These are phyloP conservation scores for Lolium multiflorum DNA, from an alignment of 176 grass and related monocot species.

Conservation along the genomic window DNA sequence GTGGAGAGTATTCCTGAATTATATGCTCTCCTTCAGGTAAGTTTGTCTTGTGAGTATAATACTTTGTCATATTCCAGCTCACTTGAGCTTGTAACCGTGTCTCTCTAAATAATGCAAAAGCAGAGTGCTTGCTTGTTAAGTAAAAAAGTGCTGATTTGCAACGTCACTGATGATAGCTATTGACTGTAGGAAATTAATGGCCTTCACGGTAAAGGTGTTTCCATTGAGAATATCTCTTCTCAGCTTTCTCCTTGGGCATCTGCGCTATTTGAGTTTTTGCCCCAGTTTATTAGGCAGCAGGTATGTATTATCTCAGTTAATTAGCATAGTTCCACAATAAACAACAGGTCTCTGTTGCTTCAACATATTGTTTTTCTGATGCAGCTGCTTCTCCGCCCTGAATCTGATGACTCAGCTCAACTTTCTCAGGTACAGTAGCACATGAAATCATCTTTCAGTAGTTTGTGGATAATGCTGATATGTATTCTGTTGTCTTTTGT, in stretches of 20 bases:
- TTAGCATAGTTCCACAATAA: neutral
- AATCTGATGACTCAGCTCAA: slow-evolving; percentile 98
- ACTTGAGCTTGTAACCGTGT: neutral
- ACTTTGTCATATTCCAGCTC: neutral
- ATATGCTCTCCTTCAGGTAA: slow-evolving; percentile 94
- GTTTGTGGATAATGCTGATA: neutral
- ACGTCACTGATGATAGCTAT: slow-evolving; percentile 36
- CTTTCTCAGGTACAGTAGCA: slow-evolving; percentile 84
- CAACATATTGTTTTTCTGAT: slow-evolving; percentile 44
- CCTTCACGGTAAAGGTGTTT: slow-evolving; percentile 85
- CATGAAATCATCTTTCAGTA: slow-evolving; percentile 18
- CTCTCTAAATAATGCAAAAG: neutral
- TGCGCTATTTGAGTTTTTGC: slow-evolving; percentile 98
- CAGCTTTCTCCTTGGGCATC: slow-evolving; percentile 99
- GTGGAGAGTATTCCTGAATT: slow-evolving; percentile 98
- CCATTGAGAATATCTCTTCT: slow-evolving; percentile 85
- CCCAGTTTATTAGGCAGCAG: slow-evolving; percentile 95
- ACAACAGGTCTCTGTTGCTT: slow-evolving; percentile 20
- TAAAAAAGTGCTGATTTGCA: slow-evolving; percentile 8
- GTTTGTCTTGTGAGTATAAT: neutral
- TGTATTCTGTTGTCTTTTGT: slow-evolving; percentile 26
- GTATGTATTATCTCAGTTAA: slow-evolving; percentile 45
- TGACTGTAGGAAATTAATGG: slow-evolving; percentile 89
- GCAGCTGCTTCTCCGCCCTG: slow-evolving; percentile 90
- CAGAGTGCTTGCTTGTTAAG: neutral